phyloP scores from a whole-genome alignment of 1,284 basidiomycete species.

The Albatrellus sp. region DNA sequence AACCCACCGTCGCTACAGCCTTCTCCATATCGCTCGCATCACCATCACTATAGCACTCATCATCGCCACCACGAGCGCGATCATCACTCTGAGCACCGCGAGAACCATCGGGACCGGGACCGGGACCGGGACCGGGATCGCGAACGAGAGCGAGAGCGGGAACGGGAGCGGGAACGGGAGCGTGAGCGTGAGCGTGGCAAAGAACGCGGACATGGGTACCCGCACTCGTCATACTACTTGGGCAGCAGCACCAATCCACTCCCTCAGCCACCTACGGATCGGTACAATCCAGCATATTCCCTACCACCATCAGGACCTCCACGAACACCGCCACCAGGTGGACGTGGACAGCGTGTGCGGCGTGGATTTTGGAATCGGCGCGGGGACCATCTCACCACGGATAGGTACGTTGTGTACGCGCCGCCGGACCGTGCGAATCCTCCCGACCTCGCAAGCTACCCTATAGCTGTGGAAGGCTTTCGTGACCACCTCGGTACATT shows the following conservation, averaged over 20 bases:
- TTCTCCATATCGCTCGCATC: neutral
- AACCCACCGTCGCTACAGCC: constrained; percentile 2
- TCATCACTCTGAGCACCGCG: no score
- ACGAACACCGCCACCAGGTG: constrained; percentile 7
- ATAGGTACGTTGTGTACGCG: constrained; percentile 47
- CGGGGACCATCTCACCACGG: constrained; percentile 49
- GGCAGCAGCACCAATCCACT: constrained; percentile 14
- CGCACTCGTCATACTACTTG: neutral
- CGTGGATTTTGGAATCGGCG: constrained; percentile 56
- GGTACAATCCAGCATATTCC: constrained; percentile 12
- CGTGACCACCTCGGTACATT: constrained; percentile 33
- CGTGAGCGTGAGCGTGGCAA: neutral
- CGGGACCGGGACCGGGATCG: neutral
- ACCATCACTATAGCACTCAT: neutral
- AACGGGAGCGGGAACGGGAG: no score
- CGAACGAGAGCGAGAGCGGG: neutral
- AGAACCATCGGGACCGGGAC: no score
- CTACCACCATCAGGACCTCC: constrained; percentile 17
- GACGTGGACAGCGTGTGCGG: constrained; percentile 21
- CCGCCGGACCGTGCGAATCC: constrained; percentile 41
- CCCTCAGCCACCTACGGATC: constrained; percentile 19
- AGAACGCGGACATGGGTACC: neutral
- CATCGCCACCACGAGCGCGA: neutral
- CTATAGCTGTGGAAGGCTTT: constrained; percentile 37
- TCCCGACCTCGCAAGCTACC: constrained; percentile 44